These are phyloP conservation scores for Polysphondylium violaceum DNA, from an alignment of 78 protist genomes.

Conservation along the genomic window DNA sequence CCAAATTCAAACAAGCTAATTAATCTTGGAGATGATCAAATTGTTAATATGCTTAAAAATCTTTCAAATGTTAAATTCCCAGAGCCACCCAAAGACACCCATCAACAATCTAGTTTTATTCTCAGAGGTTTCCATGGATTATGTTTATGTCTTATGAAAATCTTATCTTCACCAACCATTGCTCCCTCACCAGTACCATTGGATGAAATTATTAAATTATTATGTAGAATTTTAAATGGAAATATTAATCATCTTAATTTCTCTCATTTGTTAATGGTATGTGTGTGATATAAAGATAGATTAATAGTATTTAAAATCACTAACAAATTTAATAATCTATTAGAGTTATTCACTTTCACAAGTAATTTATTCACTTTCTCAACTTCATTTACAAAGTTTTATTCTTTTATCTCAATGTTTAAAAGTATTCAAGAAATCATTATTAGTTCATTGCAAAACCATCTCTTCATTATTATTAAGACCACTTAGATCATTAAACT, in stretches of 20 bases:
- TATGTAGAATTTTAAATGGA: slow-evolving; percentile 54
- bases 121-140: slow-evolving; percentile 15
- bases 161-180: slow-evolving; percentile 3
- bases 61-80: slow-evolving; percentile 9
- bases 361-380: background rate
- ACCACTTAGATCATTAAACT: slow-evolving; percentile 19
- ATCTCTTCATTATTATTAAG: slow-evolving; percentile 39
- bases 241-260: slow-evolving; percentile 22
- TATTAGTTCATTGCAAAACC: slow-evolving; percentile 30
- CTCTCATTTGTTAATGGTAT: background rate
- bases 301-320: background rate
- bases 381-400: slow-evolving; percentile 34
- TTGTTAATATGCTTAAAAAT: slow-evolving; percentile 2
- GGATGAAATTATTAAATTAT: slow-evolving; percentile 47
- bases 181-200: slow-evolving; percentile 50
- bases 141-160: slow-evolving; percentile 4
- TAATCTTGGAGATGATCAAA: slow-evolving; percentile 36
- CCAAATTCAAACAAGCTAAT: background rate
- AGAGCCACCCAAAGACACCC: background rate
- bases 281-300: background rate
- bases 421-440: slow-evolving; percentile 36
- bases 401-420: background rate
- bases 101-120: background rate
- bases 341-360: slow-evolving; percentile 9
- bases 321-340: background rate